These are phyloP conservation scores for Coleophoma eucalyptorum DNA, from an alignment of 2,329 filamentous ascomycete genomes.

Conservation along the genomic window DNA sequence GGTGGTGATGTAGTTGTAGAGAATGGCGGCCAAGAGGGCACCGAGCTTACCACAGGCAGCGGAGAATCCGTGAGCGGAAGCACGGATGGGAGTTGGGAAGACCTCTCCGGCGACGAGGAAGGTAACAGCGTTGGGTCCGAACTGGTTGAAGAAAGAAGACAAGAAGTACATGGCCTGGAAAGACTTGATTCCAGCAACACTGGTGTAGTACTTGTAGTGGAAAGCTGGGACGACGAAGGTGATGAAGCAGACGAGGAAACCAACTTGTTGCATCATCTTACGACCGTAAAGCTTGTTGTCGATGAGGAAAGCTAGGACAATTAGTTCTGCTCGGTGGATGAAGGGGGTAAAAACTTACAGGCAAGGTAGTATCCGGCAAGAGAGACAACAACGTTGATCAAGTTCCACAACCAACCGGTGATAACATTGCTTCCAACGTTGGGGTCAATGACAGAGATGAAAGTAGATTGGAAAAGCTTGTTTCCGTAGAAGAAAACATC, in stretches of 20 bases:
- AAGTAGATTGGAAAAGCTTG: slow-evolving; percentile 93
- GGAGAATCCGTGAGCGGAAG: slow-evolving; percentile 92
- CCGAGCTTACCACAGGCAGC: slow-evolving; percentile 87
- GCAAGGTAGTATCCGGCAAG: slow-evolving; percentile 88
- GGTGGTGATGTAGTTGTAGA: slow-evolving; percentile 92
- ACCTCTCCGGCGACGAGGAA: slow-evolving; percentile 96
- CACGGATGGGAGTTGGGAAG: slow-evolving; percentile 91
- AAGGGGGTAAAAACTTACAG: slow-evolving; percentile 33
- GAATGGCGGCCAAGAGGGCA: slow-evolving; percentile 78
- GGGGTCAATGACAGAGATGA: slow-evolving; percentile 78
- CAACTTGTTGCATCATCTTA: slow-evolving; percentile 93
- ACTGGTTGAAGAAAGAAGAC: slow-evolving; percentile 98
- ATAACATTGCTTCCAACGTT: slow-evolving; percentile 64
- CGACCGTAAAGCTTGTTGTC: slow-evolving; percentile 96
- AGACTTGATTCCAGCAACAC: slow-evolving; percentile 65
- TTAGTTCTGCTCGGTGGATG: slow-evolving; percentile 15
- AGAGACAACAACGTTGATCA: slow-evolving; percentile 85
- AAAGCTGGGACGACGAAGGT: slow-evolving; percentile 91
- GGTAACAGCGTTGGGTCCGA: slow-evolving; percentile 87
- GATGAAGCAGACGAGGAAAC: slow-evolving; percentile 90
- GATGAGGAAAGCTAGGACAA: slow-evolving; percentile 61
- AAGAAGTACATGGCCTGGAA: slow-evolving; percentile 99
- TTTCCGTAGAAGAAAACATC: slow-evolving; percentile 99
- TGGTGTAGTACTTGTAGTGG: slow-evolving; percentile 79
- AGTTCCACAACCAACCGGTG: slow-evolving; percentile 86